Conservation (phyloP, 139 green algal genomes). For the Limnomonas spitsbergensis region DNA sequence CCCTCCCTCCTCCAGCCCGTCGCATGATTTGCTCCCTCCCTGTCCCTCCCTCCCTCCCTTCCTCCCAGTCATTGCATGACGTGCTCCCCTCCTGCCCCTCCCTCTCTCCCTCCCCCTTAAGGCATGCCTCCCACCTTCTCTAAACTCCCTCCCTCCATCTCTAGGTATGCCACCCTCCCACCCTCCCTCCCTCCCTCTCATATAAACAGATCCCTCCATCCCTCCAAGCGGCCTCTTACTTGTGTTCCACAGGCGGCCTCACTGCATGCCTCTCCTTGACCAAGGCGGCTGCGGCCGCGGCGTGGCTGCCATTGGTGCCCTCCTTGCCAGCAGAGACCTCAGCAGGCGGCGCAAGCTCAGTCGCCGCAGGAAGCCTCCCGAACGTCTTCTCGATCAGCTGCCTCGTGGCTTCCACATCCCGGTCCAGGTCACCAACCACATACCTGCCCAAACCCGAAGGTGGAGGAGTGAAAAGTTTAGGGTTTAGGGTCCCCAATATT, state of each 20-base stretch:
- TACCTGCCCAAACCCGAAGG: conserved; percentile 63
- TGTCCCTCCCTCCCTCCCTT: no score
- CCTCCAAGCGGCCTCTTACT: conserved; percentile 5
- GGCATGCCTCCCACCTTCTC: no score
- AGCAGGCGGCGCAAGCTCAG: conserved; percentile 13
- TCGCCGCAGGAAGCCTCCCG: conserved; percentile 26
- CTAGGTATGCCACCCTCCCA: no score
- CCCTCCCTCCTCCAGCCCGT: no score
- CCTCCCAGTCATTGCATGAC: no score
- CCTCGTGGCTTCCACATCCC: conserved; percentile 40
- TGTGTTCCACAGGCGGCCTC: conserved; percentile 88
- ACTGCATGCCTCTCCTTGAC: conserved; percentile 65
- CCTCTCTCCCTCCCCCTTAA: no score
- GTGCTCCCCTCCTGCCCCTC: no score
- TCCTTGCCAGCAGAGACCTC: background rate
- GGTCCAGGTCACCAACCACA: conserved; percentile 89
- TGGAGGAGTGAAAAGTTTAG: background rate
- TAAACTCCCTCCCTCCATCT: no score
- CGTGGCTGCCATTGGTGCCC: background rate
- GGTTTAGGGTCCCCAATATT: no score
- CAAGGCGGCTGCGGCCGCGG: conserved; percentile 24
- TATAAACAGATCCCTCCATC: no score
- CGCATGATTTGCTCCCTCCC: no score
- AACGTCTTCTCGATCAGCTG: conserved; percentile 60
- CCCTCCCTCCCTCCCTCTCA: no score